phyloP scores from a whole-genome alignment of 78 protist genomes.

The Chrysochromulina parva region DNA sequence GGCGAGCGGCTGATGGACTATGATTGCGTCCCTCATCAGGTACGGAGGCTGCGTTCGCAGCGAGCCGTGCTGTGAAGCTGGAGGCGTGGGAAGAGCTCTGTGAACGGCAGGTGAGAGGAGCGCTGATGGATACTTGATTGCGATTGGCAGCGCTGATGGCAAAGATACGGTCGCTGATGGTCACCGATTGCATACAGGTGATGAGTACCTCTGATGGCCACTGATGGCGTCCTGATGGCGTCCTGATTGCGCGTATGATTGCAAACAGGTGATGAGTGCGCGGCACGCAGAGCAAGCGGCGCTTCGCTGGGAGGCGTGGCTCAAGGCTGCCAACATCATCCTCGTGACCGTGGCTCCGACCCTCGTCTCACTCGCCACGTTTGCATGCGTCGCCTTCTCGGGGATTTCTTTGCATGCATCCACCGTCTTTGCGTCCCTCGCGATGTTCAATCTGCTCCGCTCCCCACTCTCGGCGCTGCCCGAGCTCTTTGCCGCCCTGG shows the following conservation, averaged over 20 bases:
- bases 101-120: background rate
- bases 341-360: conserved; percentile 13
- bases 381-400: conserved; percentile 8
- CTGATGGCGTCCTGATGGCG: too few species aligned
- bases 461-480: background rate
- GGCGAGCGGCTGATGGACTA: too few species aligned
- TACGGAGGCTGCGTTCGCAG: too few species aligned
- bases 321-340: background rate
- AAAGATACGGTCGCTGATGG: too few species aligned
- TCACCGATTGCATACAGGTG: too few species aligned
- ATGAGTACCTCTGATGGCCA: too few species aligned
- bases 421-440: background rate
- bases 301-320: background rate
- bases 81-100: background rate
- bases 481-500: background rate
- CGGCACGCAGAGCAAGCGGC: background rate
- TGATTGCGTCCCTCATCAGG: too few species aligned
- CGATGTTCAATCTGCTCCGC: background rate
- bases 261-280: background rate
- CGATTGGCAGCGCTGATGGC: too few species aligned
- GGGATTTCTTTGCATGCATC: background rate
- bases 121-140: too few species aligned
- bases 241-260: too few species aligned
- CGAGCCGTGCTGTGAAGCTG: background rate
- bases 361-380: conserved; percentile 41